Evolutionary conservation across 2,329 filamentous ascomycete genomes (phyloP).

Genomic region (Blastomyces gilchristii): DNA sequence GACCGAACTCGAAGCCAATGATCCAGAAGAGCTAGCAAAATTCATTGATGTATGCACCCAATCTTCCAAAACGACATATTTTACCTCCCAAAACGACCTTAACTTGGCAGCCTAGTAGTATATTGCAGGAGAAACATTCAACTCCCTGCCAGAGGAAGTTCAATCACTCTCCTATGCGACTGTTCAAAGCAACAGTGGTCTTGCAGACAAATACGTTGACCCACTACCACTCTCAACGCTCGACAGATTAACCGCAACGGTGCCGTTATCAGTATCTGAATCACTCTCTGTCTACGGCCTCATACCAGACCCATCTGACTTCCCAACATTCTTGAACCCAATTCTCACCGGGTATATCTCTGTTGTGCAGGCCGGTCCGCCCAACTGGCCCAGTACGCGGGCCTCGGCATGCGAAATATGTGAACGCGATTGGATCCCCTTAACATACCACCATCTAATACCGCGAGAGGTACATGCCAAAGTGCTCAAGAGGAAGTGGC

Average conservation of each 20-base stretch:
- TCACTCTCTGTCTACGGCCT: constrained; percentile 59
- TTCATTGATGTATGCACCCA: constrained; percentile 54
- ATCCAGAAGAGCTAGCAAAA: constrained; percentile 62
- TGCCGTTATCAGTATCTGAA: constrained; percentile 55
- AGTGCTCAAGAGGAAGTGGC: constrained; percentile 68
- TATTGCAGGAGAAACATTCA: constrained; percentile 59
- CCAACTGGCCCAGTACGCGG: constrained; percentile 51
- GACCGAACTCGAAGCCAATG: constrained; percentile 20
- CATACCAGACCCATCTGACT: constrained; percentile 39
- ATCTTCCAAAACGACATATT: not conserved
- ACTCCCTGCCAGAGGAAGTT: constrained; percentile 51
- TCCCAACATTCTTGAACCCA: constrained; percentile 50
- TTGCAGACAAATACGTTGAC: constrained; percentile 48
- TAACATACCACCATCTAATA: constrained; percentile 80
- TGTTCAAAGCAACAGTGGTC: constrained; percentile 40
- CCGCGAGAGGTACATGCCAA: constrained; percentile 68
- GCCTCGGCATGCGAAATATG: constrained; percentile 63
- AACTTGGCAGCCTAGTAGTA: constrained; percentile 44
- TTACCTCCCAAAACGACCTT: not conserved
- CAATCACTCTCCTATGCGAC: constrained; percentile 51
- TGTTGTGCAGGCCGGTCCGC: constrained; percentile 50
- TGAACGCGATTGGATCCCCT: constrained; percentile 58
- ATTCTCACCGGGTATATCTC: constrained; percentile 54
- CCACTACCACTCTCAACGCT: constrained; percentile 47
- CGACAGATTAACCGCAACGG: constrained; percentile 41